These are phyloP conservation scores for Chrysopogon serrulatus DNA, from an alignment of 176 grass and related monocot genomes.

Conservation along the genomic window DNA sequence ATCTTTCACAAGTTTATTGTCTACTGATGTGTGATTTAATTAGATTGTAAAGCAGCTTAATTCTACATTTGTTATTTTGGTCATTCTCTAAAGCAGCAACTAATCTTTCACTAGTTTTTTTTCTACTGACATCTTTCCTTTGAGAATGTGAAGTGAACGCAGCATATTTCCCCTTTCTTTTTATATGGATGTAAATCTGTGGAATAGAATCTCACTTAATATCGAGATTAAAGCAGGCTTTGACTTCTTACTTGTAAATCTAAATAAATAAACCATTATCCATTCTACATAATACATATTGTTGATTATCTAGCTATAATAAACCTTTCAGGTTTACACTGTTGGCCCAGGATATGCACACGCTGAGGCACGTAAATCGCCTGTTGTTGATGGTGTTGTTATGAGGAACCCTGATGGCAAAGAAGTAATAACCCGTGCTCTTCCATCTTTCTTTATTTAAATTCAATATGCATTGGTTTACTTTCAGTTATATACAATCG, in stretches of 20 bases:
- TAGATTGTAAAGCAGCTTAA: not conserved
- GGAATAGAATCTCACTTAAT: not conserved
- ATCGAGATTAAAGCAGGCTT: not conserved
- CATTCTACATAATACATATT: slow-evolving; percentile 10
- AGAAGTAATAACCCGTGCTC: slow-evolving; percentile 56
- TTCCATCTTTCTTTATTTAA: slow-evolving; percentile 15
- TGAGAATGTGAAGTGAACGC: not conserved
- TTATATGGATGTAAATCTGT: not conserved
- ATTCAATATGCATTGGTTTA: not conserved
- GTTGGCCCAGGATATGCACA: slow-evolving; percentile 98
- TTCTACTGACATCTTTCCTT: not conserved
- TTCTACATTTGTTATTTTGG: slow-evolving; percentile 11
- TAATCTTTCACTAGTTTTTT: not conserved
- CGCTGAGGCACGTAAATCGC: slow-evolving; percentile 98
- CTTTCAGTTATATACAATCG: not conserved
- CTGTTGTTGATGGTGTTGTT: slow-evolving; percentile 98
- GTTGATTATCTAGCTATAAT: slow-evolving; percentile 4
- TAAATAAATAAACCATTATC: not conserved
- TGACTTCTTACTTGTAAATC: not conserved
- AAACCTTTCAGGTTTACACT: slow-evolving; percentile 82
- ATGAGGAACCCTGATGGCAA: slow-evolving; percentile 97
- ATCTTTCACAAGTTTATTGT: slow-evolving; percentile 4
- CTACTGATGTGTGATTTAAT: not conserved
- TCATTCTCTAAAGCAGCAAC: not conserved
- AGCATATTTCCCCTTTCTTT: not conserved